phyloP scores from a whole-genome alignment of 768 basidiomycete species.

The Dioszegia aurantiaca region DNA sequence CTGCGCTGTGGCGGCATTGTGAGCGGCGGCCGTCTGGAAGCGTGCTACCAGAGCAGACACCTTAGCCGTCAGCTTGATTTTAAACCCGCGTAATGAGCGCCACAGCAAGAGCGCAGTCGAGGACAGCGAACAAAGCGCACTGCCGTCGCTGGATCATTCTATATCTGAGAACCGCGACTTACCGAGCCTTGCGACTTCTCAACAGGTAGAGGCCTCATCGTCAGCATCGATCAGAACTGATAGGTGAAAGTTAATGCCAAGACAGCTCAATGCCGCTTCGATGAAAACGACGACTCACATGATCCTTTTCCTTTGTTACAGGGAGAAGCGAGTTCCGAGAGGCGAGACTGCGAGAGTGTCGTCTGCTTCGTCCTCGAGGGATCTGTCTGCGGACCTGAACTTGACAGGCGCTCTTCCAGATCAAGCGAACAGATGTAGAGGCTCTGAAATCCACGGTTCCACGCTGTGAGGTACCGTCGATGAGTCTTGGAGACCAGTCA shows the following conservation, averaged over 20 bases:
- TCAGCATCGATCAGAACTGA: conserved; percentile 6
- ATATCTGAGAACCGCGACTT: conserved; percentile 9
- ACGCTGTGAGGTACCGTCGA: too few species aligned
- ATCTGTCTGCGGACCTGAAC: too few species aligned
- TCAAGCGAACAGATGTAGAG: too few species aligned
- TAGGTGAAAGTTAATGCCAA: too few species aligned
- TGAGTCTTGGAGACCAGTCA: neutral
- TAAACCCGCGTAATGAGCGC: neutral
- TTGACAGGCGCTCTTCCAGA: too few species aligned
- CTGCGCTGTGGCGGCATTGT: conserved; percentile 25
- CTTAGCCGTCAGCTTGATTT: conserved; percentile 16
- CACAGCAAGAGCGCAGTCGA: neutral
- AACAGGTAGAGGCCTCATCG: conserved; percentile 37
- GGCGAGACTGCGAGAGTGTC: too few species aligned
- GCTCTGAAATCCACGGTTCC: too few species aligned
- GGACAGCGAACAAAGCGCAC: neutral
- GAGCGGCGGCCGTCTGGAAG: conserved; percentile 41
- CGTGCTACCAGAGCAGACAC: conserved; percentile 43
- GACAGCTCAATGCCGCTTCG: too few species aligned
- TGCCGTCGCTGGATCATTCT: neutral
- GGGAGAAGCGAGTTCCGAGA: too few species aligned
- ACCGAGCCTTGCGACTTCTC: conserved; percentile 44
- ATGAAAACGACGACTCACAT: too few species aligned
- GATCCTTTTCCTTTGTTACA: too few species aligned
- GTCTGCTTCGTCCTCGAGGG: too few species aligned